phyloP scores from a whole-genome alignment of 805 yeast species.

The Saturnispora zaruensis region DNA sequence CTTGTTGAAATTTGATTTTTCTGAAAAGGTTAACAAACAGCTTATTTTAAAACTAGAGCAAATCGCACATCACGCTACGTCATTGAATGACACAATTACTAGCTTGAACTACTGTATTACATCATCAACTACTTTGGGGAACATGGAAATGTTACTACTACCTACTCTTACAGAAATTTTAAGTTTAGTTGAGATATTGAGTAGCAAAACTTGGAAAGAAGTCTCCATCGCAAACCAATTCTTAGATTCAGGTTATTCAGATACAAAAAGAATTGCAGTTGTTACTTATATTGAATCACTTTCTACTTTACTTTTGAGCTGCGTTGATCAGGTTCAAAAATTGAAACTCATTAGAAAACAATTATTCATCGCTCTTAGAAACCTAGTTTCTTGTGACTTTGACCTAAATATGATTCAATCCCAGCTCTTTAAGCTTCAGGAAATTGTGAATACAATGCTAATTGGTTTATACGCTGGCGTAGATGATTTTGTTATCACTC shows the following conservation, averaged over 20 bases:
- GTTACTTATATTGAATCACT: neutral
- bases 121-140: neutral
- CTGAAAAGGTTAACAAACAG: conserved; percentile 2
- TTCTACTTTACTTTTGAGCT: neutral
- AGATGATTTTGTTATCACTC: conserved; percentile 22
- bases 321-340: conserved; percentile 3
- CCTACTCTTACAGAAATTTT: neutral
- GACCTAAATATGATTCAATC: neutral
- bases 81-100: neutral
- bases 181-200: neutral
- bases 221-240: neutral
- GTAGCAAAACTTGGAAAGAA: conserved; percentile 3
- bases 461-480: conserved; percentile 21
- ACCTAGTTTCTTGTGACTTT: neutral
- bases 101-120: conserved; percentile 3
- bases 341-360: conserved; percentile 3
- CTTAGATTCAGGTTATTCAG: neutral
- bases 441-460: neutral
- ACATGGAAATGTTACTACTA: conserved; percentile 6
- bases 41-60: conserved; percentile 1
- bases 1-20: neutral
- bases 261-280: neutral
- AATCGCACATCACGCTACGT: neutral
- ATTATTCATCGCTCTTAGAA: neutral
- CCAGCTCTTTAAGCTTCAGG: neutral